Evolutionary conservation across 2,329 filamentous ascomycete genomes (phyloP).

Genomic region (Alternaria burnsii): DNA sequence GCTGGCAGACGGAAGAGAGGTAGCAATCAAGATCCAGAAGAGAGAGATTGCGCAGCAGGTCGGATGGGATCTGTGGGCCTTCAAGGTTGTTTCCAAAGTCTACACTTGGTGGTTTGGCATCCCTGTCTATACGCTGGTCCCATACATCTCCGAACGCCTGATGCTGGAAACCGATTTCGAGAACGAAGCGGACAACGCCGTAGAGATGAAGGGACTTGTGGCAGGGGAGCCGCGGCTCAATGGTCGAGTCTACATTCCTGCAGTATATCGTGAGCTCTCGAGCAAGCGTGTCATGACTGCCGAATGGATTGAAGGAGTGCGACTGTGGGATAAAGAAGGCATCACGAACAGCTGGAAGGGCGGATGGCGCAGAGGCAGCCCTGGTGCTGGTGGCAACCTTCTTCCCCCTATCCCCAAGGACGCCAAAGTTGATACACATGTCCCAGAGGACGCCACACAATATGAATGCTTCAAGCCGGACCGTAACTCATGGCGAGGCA

Average conservation of each 20-base stretch:
- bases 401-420: slow-evolving; percentile 59
- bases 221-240: slow-evolving; percentile 77
- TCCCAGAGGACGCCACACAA: slow-evolving; percentile 47
- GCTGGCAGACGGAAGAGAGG: slow-evolving; percentile 84
- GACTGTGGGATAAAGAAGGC: slow-evolving; percentile 89
- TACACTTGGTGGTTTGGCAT: slow-evolving; percentile 92
- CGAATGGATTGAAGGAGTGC: slow-evolving; percentile 96
- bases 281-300: slow-evolving; percentile 88
- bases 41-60: slow-evolving; percentile 91
- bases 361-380: slow-evolving; percentile 76
- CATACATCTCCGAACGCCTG: slow-evolving; percentile 91
- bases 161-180: slow-evolving; percentile 93
- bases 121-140: slow-evolving; percentile 89
- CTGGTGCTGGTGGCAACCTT: slow-evolving; percentile 74
- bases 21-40: slow-evolving; percentile 97
- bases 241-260: slow-evolving; percentile 86
- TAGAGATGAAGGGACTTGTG: slow-evolving; percentile 81
- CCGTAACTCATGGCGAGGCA: slow-evolving; percentile 79
- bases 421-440: slow-evolving; percentile 41
- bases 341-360: slow-evolving; percentile 82
- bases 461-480: slow-evolving; percentile 78
- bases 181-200: slow-evolving; percentile 88
- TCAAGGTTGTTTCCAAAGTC: slow-evolving; percentile 84
- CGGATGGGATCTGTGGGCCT: slow-evolving; percentile 94
- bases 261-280: slow-evolving; percentile 82